Base-by-base conservation (phyloP, 768 basidiomycete species). In the Collybiopsis confluens region DNA sequence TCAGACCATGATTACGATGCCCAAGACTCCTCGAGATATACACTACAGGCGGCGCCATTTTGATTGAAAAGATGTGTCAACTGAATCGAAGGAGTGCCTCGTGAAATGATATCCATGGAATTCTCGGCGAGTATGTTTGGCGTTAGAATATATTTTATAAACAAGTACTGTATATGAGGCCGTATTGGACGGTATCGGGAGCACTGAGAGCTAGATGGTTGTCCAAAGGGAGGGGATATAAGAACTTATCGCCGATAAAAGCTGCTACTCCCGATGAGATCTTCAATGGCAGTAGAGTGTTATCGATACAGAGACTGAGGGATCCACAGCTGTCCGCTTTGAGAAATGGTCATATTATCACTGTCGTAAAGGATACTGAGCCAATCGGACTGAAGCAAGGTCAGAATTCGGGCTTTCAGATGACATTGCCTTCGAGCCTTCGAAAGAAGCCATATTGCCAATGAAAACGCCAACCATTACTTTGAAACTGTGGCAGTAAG, bases 1-100 rank as follows among this genome's bases (percentile, higher is more conserved):
- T 10, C 62, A 96, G 92, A 95, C 93, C 18, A 90, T 98, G 91
- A 94, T 98, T 62, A 88, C 90, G 44, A 84, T 92, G 73, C 94
- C 95, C 43, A 83, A 86, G 64, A 70, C 76, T 58, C 86, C 87
- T 8, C 77, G 83, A 59, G 72, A 71, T 46, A 77, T 91, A 55
- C 71, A 75, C 40, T 91, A 85, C 66, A 81, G 88, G 59, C 78
- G 87, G 62, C 79, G 88, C 61, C 73, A 76, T 18, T 76, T 78
- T 53, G 77, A 80, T 61, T 81, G 69, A n/a, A n/a, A n/a, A n/a
- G n/a, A n/a, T n/a, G n/a, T n/a, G n/a, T n/a, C n/a, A n/a, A n/a
- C n/a, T n/a, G n/a, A n/a, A n/a, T n/a, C n/a, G n/a, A n/a, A n/a
- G n/a, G n/a, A n/a, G n/a, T n/a, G n/a, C n/a, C n/a, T n/a, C n/a